Evolutionary conservation across 2,329 filamentous ascomycete species (phyloP).

Genomic region (Colletotrichum sp.): DNA sequence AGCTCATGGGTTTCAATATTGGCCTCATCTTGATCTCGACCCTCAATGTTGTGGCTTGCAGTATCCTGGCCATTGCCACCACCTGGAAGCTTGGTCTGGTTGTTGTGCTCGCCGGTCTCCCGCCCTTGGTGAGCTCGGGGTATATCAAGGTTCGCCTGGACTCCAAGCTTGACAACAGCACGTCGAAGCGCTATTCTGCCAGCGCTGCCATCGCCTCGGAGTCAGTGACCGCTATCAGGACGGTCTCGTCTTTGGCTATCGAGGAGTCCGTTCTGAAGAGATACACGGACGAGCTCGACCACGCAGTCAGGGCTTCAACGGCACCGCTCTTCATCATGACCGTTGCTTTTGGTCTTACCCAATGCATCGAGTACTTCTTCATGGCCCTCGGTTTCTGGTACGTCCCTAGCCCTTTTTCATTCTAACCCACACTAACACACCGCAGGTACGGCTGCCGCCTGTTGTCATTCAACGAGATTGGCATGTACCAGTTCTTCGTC

Average conservation of each 20-base stretch:
- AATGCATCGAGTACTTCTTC: constrained; percentile 40
- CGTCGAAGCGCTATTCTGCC: constrained; percentile 35
- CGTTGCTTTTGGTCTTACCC: constrained; percentile 40
- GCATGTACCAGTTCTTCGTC: constrained; percentile 49
- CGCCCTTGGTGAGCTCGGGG: constrained; percentile 38
- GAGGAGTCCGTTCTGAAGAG: constrained; percentile 36
- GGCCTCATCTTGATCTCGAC: constrained; percentile 41
- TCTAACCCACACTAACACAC: neutral
- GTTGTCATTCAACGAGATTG: constrained; percentile 40
- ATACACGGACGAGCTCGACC: constrained; percentile 33
- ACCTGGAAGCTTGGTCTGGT: constrained; percentile 55
- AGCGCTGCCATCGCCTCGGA: constrained; percentile 50
- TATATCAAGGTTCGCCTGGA: constrained; percentile 45
- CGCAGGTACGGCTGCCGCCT: constrained; percentile 39
- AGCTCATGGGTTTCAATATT: constrained; percentile 47
- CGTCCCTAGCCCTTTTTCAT: neutral
- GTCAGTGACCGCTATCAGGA: constrained; percentile 41
- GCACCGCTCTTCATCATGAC: constrained; percentile 36
- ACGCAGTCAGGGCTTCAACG: constrained; percentile 30
- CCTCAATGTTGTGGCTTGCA: constrained; percentile 39
- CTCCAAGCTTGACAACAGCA: constrained; percentile 38
- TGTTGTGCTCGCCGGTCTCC: constrained; percentile 46
- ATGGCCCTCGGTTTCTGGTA: constrained; percentile 46
- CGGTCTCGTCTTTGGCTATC: constrained; percentile 45
- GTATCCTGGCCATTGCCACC: constrained; percentile 45